Conservation (phyloP, 345 rosid species). For the Aquilaria malaccensis region DNA sequence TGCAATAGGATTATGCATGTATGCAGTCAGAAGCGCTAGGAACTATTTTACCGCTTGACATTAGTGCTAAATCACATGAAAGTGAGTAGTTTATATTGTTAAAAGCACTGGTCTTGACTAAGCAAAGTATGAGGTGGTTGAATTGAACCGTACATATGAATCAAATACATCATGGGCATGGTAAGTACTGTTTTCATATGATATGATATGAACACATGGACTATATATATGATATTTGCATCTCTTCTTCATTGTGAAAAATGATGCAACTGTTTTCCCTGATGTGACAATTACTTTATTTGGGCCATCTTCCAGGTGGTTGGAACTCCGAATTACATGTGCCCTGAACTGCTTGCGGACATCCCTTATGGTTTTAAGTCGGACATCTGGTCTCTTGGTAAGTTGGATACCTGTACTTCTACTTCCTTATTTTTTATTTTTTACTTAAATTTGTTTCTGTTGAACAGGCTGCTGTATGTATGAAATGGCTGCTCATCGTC, state of each 20-base stretch:
- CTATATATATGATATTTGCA: not conserved
- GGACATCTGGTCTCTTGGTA: constrained; percentile 99
- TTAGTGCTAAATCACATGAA: too few relatives aligned
- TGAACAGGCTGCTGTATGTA: constrained; percentile 92
- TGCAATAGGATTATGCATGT: too few relatives aligned
- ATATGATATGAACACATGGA: too few relatives aligned
- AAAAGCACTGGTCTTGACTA: too few relatives aligned
- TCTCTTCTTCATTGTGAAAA: constrained; percentile 1
- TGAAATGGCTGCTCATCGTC: constrained; percentile 99
- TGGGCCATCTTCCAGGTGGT: constrained; percentile 59
- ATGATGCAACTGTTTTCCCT: constrained; percentile 10
- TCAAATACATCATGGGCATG: too few relatives aligned
- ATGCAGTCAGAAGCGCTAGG: too few relatives aligned
- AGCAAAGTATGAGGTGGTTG: too few relatives aligned
- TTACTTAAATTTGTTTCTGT: constrained; percentile 22
- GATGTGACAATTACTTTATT: constrained; percentile 10
- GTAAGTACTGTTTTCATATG: too few relatives aligned
- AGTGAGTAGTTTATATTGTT: too few relatives aligned
- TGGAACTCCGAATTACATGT: constrained; percentile 99
- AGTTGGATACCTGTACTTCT: constrained; percentile 1
- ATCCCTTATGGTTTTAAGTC: constrained; percentile 98
- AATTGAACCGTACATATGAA: too few relatives aligned
- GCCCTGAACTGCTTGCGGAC: constrained; percentile 96
- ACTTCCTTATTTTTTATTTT: constrained; percentile 2
- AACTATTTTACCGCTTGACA: too few relatives aligned